Conservation (phyloP, 164 flowering plant species). For the Chimonanthus salicifolius region DNA sequence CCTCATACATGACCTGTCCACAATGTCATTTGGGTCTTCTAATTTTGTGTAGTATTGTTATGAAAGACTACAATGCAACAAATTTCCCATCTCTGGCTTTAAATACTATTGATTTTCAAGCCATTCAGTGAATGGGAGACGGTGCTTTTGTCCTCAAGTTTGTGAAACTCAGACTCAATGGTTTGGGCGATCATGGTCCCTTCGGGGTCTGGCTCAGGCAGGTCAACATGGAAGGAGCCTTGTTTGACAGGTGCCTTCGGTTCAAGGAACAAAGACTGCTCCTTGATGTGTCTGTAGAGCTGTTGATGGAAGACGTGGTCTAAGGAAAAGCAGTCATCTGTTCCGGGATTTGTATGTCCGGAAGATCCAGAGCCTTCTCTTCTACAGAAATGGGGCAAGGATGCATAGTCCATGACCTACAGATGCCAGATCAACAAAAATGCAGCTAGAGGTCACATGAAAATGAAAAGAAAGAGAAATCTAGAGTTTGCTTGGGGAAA, state of each 20-base stretch:
- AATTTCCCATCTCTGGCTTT: background rate
- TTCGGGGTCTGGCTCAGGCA: conserved; percentile 55
- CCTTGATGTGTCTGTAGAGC: conserved; percentile 60
- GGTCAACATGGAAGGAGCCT: conserved; percentile 64
- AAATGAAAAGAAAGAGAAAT: conserved; percentile 1
- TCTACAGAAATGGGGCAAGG: conserved; percentile 78
- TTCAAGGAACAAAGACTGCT: conserved; percentile 30
- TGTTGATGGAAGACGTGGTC: conserved; percentile 81
- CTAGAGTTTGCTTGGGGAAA: background rate
- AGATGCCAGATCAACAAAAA: conserved; percentile 4
- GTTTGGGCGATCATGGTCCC: conserved; percentile 51
- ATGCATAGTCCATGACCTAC: conserved; percentile 71
- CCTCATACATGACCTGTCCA: background rate
- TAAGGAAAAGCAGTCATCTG: conserved; percentile 49
- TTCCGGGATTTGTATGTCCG: conserved; percentile 24
- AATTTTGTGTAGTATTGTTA: background rate
- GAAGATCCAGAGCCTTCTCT: conserved; percentile 74
- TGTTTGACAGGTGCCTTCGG: conserved; percentile 40
- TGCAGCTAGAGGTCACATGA: background rate
- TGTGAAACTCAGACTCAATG: conserved; percentile 61
- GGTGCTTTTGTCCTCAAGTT: conserved; percentile 30
- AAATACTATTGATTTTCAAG: conserved; percentile 21
- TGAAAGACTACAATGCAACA: background rate
- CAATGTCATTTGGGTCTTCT: background rate
- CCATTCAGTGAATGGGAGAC: conserved; percentile 20